Percentiles rank a stretch among this genome's conserved stretches.
Evolutionary conservation across 768 basidiomycete species (phyloP).

Genomic region (Calocera viscosa): DNA sequence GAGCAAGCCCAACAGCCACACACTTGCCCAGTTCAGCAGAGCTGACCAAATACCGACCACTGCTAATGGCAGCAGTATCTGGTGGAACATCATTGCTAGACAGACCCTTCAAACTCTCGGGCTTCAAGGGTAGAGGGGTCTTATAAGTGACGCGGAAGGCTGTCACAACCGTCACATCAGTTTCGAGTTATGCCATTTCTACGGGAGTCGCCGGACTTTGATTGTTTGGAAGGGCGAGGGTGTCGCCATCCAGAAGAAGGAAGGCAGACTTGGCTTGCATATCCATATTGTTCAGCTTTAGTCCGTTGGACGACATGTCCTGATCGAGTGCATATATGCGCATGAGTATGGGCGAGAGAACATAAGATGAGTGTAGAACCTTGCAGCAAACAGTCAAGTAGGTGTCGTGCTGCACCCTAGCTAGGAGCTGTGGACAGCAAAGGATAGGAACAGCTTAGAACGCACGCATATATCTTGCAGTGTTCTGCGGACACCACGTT

Average conservation of each 20-base stretch:
- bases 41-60: neutral
- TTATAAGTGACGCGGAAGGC: neutral
- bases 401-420: neutral
- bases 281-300: neutral
- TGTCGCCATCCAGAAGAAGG: neutral
- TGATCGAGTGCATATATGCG: neutral
- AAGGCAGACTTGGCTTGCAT: neutral
- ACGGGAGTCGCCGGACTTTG: neutral
- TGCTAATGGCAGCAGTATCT: neutral
- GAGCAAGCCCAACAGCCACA: neutral
- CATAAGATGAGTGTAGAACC: neutral
- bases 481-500: neutral
- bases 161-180: neutral
- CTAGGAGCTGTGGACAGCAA: neutral
- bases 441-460: neutral
- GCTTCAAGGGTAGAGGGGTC: neutral
- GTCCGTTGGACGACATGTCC: neutral
- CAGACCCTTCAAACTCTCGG: neutral
- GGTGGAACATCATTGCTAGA: neutral
- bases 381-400: slow-evolving; percentile 8
- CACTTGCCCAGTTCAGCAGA: neutral
- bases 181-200: neutral
- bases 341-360: neutral
- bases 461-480: slow-evolving; percentile 2
- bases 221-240: neutral